Evolutionary conservation across 208 protist genomes (phyloP).

Genomic region (Naegleria gruberi): DNA sequence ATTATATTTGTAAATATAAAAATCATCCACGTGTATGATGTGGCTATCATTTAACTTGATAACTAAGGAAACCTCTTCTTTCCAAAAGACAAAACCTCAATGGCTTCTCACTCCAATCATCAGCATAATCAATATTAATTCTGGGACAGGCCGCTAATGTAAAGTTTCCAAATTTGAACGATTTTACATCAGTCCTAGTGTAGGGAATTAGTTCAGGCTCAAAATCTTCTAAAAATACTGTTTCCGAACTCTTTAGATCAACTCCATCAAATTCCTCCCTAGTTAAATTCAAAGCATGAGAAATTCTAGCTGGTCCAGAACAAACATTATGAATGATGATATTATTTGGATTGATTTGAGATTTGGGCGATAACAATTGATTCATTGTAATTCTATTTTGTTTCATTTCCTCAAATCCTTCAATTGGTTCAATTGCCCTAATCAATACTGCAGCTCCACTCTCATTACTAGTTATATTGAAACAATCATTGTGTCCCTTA

Average conservation of each 20-base stretch:
- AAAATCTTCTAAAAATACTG: background rate
- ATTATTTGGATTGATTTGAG: background rate
- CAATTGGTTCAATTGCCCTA: background rate
- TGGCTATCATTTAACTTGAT: too few relatives aligned
- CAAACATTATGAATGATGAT: background rate
- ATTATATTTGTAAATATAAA: background rate
- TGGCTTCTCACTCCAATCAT: background rate
- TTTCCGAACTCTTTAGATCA: background rate
- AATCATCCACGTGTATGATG: too few relatives aligned
- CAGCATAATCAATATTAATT: background rate
- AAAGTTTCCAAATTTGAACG: background rate
- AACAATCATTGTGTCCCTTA: background rate
- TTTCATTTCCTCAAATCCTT: background rate
- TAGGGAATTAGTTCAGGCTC: too few relatives aligned
- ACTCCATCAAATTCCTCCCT: background rate
- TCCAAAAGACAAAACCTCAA: background rate
- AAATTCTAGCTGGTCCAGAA: background rate
- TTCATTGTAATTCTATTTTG: background rate
- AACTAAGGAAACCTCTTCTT: background rate
- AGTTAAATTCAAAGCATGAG: background rate
- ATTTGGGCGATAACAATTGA: background rate
- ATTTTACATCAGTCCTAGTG: too few relatives aligned
- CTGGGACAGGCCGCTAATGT: background rate
- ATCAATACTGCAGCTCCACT: background rate
- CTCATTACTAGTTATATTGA: background rate